A percentile compares a stretch with the other conserved stretches of the same genome.
These are phyloP conservation scores for Logfia minima DNA, from an alignment of 129 eudicot genomes.

Conservation along the genomic window DNA sequence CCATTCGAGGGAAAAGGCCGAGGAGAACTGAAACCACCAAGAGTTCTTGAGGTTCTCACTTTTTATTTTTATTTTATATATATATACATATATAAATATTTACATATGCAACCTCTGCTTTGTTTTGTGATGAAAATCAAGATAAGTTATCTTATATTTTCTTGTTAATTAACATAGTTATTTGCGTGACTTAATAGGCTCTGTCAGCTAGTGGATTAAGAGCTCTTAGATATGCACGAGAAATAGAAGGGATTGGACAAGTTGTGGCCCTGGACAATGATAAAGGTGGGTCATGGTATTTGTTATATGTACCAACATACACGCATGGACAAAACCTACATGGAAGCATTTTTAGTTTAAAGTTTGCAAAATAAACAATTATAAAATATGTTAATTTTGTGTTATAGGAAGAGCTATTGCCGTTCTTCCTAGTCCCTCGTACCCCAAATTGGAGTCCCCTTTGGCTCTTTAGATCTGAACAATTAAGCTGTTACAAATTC, in stretches of 20 bases:
- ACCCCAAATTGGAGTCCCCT: neutral
- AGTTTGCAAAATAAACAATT: neutral
- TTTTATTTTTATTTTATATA: conserved; percentile 4
- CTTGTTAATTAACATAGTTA: conserved; percentile 12
- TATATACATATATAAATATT: neutral
- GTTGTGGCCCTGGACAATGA: conserved; percentile 95
- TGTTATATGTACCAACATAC: neutral
- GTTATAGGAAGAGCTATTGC: neutral
- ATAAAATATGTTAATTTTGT: neutral
- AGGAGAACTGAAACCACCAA: conserved; percentile 76
- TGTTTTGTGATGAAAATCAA: neutral
- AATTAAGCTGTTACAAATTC: neutral
- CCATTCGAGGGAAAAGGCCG: conserved; percentile 49
- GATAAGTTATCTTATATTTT: neutral
- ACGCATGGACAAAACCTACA: neutral
- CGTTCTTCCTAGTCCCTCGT: neutral
- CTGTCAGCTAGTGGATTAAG: conserved; percentile 89
- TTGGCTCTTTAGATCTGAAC: neutral
- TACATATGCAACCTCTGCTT: neutral
- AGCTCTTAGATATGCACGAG: conserved; percentile 95
- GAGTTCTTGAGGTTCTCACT: conserved; percentile 83
- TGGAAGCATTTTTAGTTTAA: neutral
- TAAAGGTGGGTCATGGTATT: conserved; percentile 45
- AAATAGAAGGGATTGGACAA: conserved; percentile 81
- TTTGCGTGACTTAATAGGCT: conserved; percentile 52